These are phyloP conservation scores for Dillenia suffruticosa DNA, from an alignment of 164 flowering plant genomes.

Conservation along the genomic window DNA sequence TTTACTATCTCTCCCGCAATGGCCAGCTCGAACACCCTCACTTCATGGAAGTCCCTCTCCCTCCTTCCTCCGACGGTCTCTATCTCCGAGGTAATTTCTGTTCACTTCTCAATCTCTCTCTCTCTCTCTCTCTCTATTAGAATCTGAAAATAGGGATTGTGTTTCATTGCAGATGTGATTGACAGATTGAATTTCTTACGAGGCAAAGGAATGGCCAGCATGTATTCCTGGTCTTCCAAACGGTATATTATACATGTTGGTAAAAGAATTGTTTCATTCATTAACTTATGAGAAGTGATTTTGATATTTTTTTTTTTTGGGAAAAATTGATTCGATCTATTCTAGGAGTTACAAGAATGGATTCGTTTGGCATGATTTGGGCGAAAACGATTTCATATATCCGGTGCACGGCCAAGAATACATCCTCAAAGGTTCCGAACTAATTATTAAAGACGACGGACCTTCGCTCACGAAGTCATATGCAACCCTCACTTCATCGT, in stretches of 20 bases:
- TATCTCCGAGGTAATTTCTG: constrained; percentile 56
- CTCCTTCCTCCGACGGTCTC: constrained; percentile 74
- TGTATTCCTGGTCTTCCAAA: constrained; percentile 92
- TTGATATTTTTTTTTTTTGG: neutral
- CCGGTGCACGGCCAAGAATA: constrained; percentile 88
- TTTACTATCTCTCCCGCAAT: constrained; percentile 75
- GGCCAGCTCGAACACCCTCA: constrained; percentile 97
- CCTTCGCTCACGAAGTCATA: constrained; percentile 14
- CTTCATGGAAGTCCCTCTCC: constrained; percentile 89
- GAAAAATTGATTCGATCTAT: neutral
- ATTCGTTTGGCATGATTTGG: constrained; percentile 92
- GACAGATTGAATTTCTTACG: constrained; percentile 64
- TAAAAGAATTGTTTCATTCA: neutral
- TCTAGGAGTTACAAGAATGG: constrained; percentile 88
- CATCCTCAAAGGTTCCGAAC: constrained; percentile 92
- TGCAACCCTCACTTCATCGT: constrained; percentile 16
- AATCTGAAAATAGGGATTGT: no score
- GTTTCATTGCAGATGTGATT: constrained; percentile 56
- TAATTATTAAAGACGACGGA: constrained; percentile 21
- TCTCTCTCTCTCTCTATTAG: neutral
- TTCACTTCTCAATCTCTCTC: constrained; percentile 1
- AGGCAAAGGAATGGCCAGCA: constrained; percentile 74
- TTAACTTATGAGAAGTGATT: neutral
- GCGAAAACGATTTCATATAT: constrained; percentile 73
- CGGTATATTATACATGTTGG: constrained; percentile 20